Conservation (phyloP, 2,329 filamentous ascomycete species). For the Fusarium gaditjirri region DNA sequence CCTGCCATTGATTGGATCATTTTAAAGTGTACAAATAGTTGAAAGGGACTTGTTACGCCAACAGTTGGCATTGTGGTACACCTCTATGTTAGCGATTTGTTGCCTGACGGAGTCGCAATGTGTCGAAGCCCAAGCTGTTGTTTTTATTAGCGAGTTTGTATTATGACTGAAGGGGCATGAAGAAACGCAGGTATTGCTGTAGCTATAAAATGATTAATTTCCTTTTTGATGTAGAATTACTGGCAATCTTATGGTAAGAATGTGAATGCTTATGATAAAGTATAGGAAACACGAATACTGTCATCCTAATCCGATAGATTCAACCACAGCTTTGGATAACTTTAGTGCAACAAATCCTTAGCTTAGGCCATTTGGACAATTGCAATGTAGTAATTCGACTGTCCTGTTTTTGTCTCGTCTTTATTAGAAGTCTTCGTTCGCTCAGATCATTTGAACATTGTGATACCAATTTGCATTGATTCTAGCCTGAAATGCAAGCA, state of each 20-base stretch:
- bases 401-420: no score
- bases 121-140: not conserved
- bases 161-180: not conserved
- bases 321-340: no score
- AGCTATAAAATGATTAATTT: not conserved
- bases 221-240: not conserved
- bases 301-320: no score
- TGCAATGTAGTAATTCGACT: no score
- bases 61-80: constrained; percentile 1
- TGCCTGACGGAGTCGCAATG: not conserved
- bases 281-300: no score
- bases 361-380: no score
- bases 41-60: constrained; percentile 7
- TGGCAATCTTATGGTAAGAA: not conserved
- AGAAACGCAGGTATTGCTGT: not conserved
- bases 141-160: constrained; percentile 1
- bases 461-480: no score
- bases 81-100: constrained; percentile 11
- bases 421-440: no score
- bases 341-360: no score
- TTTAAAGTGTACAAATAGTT: not conserved
- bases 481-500: not conserved
- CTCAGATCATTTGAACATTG: no score
- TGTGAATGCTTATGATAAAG: no score
- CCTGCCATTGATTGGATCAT: not conserved